Evolutionary conservation across 2,329 filamentous ascomycete genomes (phyloP).

Genomic region (Zasmidium cellare): DNA sequence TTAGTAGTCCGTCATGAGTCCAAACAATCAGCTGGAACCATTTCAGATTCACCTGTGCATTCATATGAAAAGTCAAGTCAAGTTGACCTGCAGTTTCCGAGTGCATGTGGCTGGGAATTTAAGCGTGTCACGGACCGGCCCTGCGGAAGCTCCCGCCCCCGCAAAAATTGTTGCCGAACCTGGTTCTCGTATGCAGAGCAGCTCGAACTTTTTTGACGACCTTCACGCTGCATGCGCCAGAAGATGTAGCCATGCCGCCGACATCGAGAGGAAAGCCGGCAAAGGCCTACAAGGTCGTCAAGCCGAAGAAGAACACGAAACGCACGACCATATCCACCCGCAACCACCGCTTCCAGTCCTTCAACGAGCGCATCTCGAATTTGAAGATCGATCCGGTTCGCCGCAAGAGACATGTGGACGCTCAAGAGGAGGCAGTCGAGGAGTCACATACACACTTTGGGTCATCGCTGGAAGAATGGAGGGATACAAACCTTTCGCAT

Average conservation of each 20-base stretch:
- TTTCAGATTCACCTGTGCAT: neutral
- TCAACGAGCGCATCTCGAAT: conserved; percentile 84
- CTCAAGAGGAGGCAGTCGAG: conserved; percentile 76
- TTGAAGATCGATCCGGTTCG: conserved; percentile 93
- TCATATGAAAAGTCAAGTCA: neutral
- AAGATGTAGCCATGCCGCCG: conserved; percentile 43
- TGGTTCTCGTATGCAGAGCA: neutral
- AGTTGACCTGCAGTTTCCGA: too few species aligned
- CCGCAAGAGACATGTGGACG: conserved; percentile 62
- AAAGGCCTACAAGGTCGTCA: conserved; percentile 40
- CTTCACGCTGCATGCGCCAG: neutral
- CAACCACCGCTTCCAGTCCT: conserved; percentile 87
- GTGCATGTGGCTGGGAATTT: neutral
- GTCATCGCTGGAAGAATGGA: conserved; percentile 81
- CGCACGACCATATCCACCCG: conserved; percentile 74
- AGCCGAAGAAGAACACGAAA: conserved; percentile 60
- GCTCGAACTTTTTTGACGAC: neutral
- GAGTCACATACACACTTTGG: conserved; percentile 85
- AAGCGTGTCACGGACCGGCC: neutral
- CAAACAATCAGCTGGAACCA: neutral
- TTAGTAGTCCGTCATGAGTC: too few species aligned
- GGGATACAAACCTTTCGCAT: conserved; percentile 84
- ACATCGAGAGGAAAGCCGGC: conserved; percentile 41
- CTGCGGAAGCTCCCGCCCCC: neutral
- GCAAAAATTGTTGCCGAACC: neutral